Conservation (phyloP, 2,329 filamentous ascomycete genomes). For the Cytospora schulzeri region DNA sequence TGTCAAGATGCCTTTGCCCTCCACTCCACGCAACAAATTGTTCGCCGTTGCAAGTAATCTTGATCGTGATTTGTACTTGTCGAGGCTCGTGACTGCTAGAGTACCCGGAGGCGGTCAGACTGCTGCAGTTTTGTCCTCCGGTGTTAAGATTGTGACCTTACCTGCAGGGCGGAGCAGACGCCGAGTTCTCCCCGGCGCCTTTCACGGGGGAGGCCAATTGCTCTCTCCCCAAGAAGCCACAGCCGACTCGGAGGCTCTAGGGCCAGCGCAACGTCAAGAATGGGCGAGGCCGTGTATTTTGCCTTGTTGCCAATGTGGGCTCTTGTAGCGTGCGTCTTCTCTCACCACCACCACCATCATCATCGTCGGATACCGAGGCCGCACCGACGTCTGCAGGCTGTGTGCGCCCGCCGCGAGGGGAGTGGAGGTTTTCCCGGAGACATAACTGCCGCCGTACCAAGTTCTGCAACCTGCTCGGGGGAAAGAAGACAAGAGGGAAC, state of each 20-base stretch:
- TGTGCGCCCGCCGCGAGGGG: no score
- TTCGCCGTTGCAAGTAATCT: neutral
- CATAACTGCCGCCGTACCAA: neutral
- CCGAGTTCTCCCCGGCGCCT: neutral
- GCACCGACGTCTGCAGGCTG: neutral
- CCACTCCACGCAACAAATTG: neutral
- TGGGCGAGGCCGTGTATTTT: no score
- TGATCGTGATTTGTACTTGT: neutral
- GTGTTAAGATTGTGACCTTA: conserved; percentile 1
- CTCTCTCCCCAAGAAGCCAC: no score
- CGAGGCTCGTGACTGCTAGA: neutral
- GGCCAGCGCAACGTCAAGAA: neutral
- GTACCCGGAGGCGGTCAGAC: conserved; percentile 5
- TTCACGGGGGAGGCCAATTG: neutral
- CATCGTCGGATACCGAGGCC: neutral
- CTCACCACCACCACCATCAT: no score
- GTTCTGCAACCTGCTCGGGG: neutral
- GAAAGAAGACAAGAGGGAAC: neutral
- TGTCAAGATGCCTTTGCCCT: neutral
- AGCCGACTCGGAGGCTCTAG: neutral
- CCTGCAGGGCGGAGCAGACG: neutral
- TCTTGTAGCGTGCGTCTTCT: neutral
- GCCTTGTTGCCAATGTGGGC: neutral
- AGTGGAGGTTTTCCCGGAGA: neutral
- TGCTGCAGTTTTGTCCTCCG: conserved; percentile 1